Evolutionary conservation across 1,284 basidiomycete species (phyloP).

Genomic region (Papiliotrema laurentii): DNA sequence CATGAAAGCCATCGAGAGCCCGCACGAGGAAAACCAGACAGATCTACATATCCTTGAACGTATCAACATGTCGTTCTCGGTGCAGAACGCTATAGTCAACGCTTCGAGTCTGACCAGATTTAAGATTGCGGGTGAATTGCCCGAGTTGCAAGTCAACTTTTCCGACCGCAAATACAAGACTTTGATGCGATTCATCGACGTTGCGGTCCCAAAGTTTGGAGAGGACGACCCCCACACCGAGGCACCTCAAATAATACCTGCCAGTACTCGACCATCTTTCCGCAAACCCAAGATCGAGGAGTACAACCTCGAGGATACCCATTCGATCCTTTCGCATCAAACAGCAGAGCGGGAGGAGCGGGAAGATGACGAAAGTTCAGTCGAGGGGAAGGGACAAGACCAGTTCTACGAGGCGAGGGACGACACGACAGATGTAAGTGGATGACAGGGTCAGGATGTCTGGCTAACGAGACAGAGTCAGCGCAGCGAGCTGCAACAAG

Average conservation of each 20-base stretch:
- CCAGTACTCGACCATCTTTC: constrained; percentile 43
- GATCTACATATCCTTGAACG: constrained; percentile 86
- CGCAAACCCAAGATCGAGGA: constrained; percentile 52
- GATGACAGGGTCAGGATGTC: not conserved
- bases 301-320: constrained; percentile 64
- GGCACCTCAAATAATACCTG: constrained; percentile 4
- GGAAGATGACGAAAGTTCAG: constrained; percentile 13
- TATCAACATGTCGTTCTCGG: constrained; percentile 83
- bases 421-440: constrained; percentile 58
- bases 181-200: constrained; percentile 88
- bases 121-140: constrained; percentile 88
- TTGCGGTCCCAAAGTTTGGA: constrained; percentile 80
- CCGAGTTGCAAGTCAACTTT: constrained; percentile 84
- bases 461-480: constrained; percentile 10
- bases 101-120: constrained; percentile 81
- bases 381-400: constrained; percentile 42
- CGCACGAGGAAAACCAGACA: constrained; percentile 50
- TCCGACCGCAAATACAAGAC: constrained; percentile 96
- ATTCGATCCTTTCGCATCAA: constrained; percentile 26
- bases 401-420: constrained; percentile 74
- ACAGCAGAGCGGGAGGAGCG: constrained; percentile 33
- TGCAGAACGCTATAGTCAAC: constrained; percentile 91
- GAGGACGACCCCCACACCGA: constrained; percentile 42
- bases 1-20: constrained; percentile 65
- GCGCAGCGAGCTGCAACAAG: constrained; percentile 63